These are phyloP conservation scores for Monosporascus sp. DNA, from an alignment of 2,329 filamentous ascomycete species.

Conservation along the genomic window DNA sequence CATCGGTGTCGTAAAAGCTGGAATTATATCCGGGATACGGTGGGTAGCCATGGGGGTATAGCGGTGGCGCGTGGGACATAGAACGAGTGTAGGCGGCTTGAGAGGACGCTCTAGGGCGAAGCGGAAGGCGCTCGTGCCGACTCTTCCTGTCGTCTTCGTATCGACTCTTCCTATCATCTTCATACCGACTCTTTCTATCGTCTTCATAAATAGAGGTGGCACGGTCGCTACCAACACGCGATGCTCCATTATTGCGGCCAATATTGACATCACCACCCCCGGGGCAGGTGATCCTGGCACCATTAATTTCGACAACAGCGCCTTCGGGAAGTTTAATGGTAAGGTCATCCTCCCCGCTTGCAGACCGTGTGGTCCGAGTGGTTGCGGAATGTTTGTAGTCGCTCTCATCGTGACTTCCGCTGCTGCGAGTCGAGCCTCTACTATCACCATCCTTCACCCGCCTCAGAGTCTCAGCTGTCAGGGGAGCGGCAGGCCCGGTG, in stretches of 20 bases:
- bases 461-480: constrained; percentile 53
- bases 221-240: constrained; percentile 45
- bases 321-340: constrained; percentile 56
- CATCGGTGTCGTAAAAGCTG: constrained; percentile 4
- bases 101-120: constrained; percentile 43
- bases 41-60: constrained; percentile 3
- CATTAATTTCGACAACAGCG: constrained; percentile 51
- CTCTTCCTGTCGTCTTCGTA: background rate
- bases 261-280: constrained; percentile 59
- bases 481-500: constrained; percentile 35
- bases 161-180: constrained; percentile 1
- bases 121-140: constrained; percentile 34
- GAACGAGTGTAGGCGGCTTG: constrained; percentile 39
- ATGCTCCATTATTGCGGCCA: constrained; percentile 29
- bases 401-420: constrained; percentile 57
- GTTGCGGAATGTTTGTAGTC: constrained; percentile 58
- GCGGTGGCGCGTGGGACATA: background rate
- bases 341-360: constrained; percentile 50
- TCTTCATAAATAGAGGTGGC: constrained; percentile 46
- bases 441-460: constrained; percentile 44
- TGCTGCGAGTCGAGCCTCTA: constrained; percentile 55
- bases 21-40: background rate
- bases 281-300: constrained; percentile 52
- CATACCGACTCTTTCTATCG: constrained; percentile 33
- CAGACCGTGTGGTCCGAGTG: constrained; percentile 54